Evolutionary conservation across 441 rosid genomes (phyloP), one percentile per base, ranked within the genome.

Genomic region (Dalechampia spathulata): DNA sequence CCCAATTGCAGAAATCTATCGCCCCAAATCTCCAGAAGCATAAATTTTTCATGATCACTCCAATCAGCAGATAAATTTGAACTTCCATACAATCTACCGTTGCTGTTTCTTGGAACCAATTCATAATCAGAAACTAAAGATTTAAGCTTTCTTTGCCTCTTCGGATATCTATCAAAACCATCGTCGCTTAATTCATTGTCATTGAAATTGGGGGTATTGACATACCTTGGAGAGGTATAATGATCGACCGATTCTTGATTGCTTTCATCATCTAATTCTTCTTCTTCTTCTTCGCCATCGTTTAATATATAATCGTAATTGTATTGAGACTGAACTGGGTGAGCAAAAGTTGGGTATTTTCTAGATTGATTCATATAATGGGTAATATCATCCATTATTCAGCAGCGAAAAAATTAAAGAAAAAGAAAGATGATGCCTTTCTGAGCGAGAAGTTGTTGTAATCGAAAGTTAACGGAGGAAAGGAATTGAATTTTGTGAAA

Each of bases 11-110:
- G 63, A 65, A 89, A 83, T 43, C 78, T 76, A 37, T 92, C 96
- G 0, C 97, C 96, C 99, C 96, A 92, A 10, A 87, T 79, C 42
- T 92, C 96, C 13, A 89, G 65, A 55, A 89, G 68, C 63, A 85
- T 69, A 76, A 79, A 39, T 79, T 74, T 87, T 44, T 89, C 97
- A 15, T 72, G 83, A 73, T 89, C 96, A 39, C 78, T 82, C 96
- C 96, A 92, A 51, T 83, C 95, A 17, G 64, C 62, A 19, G 64
- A 64, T 27, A 57, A 63, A 72, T 73, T 86, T 19, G 75, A 69
- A 3, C 77, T 74, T 7, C 81, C 88, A 32, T 68, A 69, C 27
- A 57, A 28, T 15, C 71, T 76, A 20, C 72, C 64, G 54, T 19
- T 39, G 3, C 17, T 28, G 34, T 28, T 72, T 3, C 91, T 76